phyloP scores from a whole-genome alignment of 2,329 filamentous ascomycete species.

The Monilinia fructicola region DNA sequence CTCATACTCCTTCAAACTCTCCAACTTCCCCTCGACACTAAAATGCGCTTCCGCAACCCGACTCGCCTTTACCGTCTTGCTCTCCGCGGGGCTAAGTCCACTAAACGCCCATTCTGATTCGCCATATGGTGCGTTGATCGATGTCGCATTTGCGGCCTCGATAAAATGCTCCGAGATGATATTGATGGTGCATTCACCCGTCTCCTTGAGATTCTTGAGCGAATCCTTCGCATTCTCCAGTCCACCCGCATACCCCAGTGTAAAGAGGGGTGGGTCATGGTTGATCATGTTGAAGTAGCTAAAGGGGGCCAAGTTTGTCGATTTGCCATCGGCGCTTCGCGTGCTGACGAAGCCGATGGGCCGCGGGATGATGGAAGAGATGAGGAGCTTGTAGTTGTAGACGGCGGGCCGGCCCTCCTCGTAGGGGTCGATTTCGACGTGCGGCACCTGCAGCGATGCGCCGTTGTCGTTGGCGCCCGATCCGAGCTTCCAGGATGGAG shows the following conservation, averaged over 20 bases:
- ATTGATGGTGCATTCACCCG: slow-evolving; percentile 78
- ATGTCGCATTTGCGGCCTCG: slow-evolving; percentile 83
- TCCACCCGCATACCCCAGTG: slow-evolving; percentile 52
- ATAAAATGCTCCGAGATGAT: slow-evolving; percentile 81
- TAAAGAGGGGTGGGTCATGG: slow-evolving; percentile 85
- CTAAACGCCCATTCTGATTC: slow-evolving; percentile 76
- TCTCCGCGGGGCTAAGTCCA: slow-evolving; percentile 69
- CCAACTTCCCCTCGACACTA: slow-evolving; percentile 75
- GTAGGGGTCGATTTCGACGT: slow-evolving; percentile 81
- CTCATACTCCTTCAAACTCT: slow-evolving; percentile 75
- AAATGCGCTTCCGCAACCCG: slow-evolving; percentile 83
- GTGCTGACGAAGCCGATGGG: slow-evolving; percentile 70
- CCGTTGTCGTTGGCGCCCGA: slow-evolving; percentile 58
- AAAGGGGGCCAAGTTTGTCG: slow-evolving; percentile 81
- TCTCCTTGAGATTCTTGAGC: slow-evolving; percentile 69
- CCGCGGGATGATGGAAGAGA: slow-evolving; percentile 77
- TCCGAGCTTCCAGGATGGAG: slow-evolving; percentile 65
- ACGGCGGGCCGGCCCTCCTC: slow-evolving; percentile 63
- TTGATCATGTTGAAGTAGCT: slow-evolving; percentile 81
- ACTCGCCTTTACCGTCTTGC: slow-evolving; percentile 66
- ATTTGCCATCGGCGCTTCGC: slow-evolving; percentile 56
- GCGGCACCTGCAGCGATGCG: slow-evolving; percentile 50
- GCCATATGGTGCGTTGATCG: slow-evolving; percentile 75
- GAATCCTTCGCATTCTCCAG: slow-evolving; percentile 69
- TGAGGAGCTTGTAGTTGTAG: slow-evolving; percentile 90